Conservation (phyloP, 164 flowering plant genomes). For the Kingdonia uniflora region DNA sequence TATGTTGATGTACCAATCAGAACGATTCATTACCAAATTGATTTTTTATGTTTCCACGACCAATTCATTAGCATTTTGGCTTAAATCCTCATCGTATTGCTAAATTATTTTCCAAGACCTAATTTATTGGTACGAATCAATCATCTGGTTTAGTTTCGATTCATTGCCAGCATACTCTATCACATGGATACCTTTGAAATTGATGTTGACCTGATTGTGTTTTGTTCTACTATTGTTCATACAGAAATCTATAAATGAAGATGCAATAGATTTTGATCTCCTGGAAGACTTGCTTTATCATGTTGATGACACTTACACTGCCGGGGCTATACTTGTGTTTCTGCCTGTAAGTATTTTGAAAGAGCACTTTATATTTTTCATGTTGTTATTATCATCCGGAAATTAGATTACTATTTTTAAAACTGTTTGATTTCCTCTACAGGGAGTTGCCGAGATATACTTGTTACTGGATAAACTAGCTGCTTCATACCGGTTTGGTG, state of each 20-base stretch:
- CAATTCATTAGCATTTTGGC: no score
- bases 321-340: constrained; percentile 79
- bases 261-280: constrained; percentile 85
- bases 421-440: constrained; percentile 6
- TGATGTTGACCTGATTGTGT: no score
- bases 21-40: no score
- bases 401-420: background rate
- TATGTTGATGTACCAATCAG: no score
- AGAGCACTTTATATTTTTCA: background rate
- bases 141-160: no score
- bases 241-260: constrained; percentile 84
- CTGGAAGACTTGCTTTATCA: constrained; percentile 74
- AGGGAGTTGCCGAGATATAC: constrained; percentile 84
- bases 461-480: constrained; percentile 50
- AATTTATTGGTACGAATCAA: no score
- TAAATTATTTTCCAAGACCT: no score
- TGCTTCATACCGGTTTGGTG: constrained; percentile 74
- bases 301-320: constrained; percentile 62
- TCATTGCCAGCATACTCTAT: no score
- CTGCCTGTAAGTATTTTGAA: constrained; percentile 53
- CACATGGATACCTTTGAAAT: no score
- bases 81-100: no score
- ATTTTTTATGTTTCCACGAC: no score
- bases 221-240: constrained; percentile 1
- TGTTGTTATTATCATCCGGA: background rate